Conservation (phyloP, 2,329 filamentous ascomycete genomes). For the Scedosporium apiospermum region DNA sequence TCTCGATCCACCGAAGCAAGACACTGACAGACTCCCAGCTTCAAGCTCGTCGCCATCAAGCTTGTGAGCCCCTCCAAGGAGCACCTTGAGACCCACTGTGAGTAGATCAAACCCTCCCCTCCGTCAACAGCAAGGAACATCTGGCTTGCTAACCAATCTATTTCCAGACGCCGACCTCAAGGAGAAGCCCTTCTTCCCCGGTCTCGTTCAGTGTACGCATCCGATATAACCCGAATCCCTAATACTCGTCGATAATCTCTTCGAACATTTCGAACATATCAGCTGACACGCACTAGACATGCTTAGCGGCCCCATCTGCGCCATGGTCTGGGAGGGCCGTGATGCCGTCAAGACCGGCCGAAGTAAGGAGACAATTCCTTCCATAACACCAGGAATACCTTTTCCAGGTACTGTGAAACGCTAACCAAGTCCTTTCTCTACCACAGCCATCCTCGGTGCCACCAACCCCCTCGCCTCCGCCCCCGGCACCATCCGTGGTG, state of each 20-base stretch:
- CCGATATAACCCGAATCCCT: too few relatives aligned
- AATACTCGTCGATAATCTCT: not conserved
- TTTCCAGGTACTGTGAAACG: conserved; percentile 4
- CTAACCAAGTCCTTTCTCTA: conserved; percentile 5
- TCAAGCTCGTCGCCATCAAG: conserved; percentile 99
- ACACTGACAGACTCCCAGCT: conserved; percentile 43
- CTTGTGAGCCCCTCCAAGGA: conserved; percentile 78
- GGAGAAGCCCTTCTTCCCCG: conserved; percentile 93
- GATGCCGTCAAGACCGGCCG: conserved; percentile 99
- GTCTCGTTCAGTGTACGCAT: conserved; percentile 77
- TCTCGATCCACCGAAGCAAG: not conserved
- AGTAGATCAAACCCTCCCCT: conserved; percentile 18
- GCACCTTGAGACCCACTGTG: conserved; percentile 95
- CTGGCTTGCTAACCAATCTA: not conserved
- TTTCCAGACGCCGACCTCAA: conserved; percentile 68
- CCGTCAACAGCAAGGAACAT: not conserved
- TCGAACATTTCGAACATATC: not conserved
- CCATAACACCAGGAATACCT: not conserved
- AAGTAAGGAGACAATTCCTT: conserved; percentile 36
- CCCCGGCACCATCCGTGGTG: conserved; percentile 96
- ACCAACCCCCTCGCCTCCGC: conserved; percentile 95
- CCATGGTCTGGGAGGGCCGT: conserved; percentile 99
- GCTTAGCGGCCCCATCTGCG: conserved; percentile 90
- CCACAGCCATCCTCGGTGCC: conserved; percentile 78
- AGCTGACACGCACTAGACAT: conserved; percentile 57